Base-by-base conservation (phyloP, 2,329 filamentous ascomycete genomes). In the Pestalotiopsis sp. region DNA sequence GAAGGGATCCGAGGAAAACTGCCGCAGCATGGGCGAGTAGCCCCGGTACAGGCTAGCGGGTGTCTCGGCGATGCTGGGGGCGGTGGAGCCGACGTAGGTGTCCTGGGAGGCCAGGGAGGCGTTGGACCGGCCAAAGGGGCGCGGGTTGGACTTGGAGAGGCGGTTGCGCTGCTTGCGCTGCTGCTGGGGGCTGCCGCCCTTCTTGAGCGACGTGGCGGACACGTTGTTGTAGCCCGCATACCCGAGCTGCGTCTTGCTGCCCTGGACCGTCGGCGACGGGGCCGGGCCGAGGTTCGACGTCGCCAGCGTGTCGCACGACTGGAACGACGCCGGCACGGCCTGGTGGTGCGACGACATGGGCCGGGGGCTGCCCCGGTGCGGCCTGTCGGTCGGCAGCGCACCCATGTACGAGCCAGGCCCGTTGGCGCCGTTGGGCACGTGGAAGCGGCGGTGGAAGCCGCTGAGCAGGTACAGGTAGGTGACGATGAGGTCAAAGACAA, bases 401-500 rank as follows among this genome's bases (percentile, higher is more conserved):
- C 72, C 73, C 38, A 73, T 72, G 74, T 86, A 87, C 74, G 84
- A 82, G 3, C 88, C 87, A 0, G 88, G 85, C 0, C 66, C 68
- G 26, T 71, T 72, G n/a, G 72, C 69, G 14, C 76, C 76, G 60
- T 78, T 71, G 14, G 76, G 76, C 7, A 78, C 66, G 70, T 76
- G 72, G 68, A 76, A 78, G 39, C 73, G 68, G 17, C 72, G 67
- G 62, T 78, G 75, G 24, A 78, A 68, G 17, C 76, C 71, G 10
- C 70, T 68, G 44, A 69, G 67, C 13, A 75, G 73, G 48, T 77
- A 77, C 1, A 70, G 66, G 10, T 68, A 71, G 5, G 75, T 71
- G 13, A 74, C 73, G 2, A 75, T 62, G 6, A 77, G 66, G 74
- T 92, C 91, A n/a, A 91, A 75, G 0, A 78, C 77, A 72, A 91